These are phyloP conservation scores for Mucor plumbeus DNA, from an alignment of 371 early-diverging fungal genomes.

Conservation along the genomic window DNA sequence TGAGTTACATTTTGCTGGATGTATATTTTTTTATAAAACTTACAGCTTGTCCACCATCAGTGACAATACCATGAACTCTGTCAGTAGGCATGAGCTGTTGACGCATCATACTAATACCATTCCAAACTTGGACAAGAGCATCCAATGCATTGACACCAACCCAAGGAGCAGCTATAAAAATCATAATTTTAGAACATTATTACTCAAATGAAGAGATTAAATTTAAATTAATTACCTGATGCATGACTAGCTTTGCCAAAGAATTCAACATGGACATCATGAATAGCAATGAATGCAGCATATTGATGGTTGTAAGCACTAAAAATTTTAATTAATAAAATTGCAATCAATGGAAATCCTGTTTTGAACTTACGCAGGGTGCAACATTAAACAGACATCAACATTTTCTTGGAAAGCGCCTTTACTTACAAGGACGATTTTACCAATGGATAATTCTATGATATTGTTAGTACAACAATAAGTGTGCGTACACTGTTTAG, in stretches of 20 bases:
- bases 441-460: slow-evolving; percentile 71
- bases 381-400: slow-evolving; percentile 82
- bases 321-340: background rate
- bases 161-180: slow-evolving; percentile 33
- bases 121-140: slow-evolving; percentile 67
- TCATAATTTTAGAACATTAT: background rate
- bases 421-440: slow-evolving; percentile 68
- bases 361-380: slow-evolving; percentile 59
- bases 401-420: slow-evolving; percentile 69
- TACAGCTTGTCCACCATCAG: slow-evolving; percentile 67
- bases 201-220: too few relatives aligned
- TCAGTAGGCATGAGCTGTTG: slow-evolving; percentile 73
- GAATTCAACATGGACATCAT: slow-evolving; percentile 62
- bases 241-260: slow-evolving; percentile 74
- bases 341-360: background rate
- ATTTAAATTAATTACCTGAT: slow-evolving; percentile 22
- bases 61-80: slow-evolving; percentile 77
- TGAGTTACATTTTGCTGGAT: too few relatives aligned
- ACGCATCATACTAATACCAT: slow-evolving; percentile 68
- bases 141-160: slow-evolving; percentile 75
- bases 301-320: slow-evolving; percentile 39
- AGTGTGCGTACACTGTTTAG: background rate
- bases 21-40: slow-evolving; percentile 31
- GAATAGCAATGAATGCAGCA: slow-evolving; percentile 46
- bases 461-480: background rate